Evolutionary conservation across 805 yeast genomes (phyloP).

Genomic region (Barnettozyma vustinii): DNA sequence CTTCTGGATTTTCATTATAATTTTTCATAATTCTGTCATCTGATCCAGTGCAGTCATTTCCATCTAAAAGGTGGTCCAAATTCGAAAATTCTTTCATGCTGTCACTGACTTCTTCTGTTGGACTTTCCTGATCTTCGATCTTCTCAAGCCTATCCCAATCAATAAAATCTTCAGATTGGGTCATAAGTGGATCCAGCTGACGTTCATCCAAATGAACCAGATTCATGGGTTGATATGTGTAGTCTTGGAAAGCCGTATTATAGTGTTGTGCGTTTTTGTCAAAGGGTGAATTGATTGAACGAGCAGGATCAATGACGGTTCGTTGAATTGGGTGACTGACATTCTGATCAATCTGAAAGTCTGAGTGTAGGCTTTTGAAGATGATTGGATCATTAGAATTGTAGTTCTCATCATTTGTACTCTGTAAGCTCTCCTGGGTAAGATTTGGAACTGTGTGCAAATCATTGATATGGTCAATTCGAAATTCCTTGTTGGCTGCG

Average conservation of each 20-base stretch:
- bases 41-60: neutral
- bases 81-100: neutral
- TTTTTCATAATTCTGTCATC: slow-evolving; percentile 4
- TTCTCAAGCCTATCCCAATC: slow-evolving; percentile 6
- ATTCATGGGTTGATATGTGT: neutral
- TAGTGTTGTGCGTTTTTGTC: neutral
- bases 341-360: neutral
- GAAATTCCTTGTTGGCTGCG: slow-evolving; percentile 1
- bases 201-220: neutral
- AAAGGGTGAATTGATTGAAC: neutral
- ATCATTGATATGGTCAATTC: slow-evolving; percentile 1
- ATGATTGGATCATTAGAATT: neutral
- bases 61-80: neutral
- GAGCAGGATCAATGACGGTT: neutral
- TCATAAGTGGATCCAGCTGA: neutral
- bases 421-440: slow-evolving; percentile 10
- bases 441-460: slow-evolving; percentile 9
- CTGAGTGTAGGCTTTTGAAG: neutral
- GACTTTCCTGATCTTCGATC: neutral
- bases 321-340: neutral
- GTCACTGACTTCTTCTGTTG: neutral
- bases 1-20: neutral
- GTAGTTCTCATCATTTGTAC: slow-evolving; percentile 15
- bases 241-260: neutral
- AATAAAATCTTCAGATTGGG: slow-evolving; percentile 1